These are phyloP conservation scores for Hemerocallis citrina DNA, from an alignment of 106 monocot genomes.

Conservation along the genomic window DNA sequence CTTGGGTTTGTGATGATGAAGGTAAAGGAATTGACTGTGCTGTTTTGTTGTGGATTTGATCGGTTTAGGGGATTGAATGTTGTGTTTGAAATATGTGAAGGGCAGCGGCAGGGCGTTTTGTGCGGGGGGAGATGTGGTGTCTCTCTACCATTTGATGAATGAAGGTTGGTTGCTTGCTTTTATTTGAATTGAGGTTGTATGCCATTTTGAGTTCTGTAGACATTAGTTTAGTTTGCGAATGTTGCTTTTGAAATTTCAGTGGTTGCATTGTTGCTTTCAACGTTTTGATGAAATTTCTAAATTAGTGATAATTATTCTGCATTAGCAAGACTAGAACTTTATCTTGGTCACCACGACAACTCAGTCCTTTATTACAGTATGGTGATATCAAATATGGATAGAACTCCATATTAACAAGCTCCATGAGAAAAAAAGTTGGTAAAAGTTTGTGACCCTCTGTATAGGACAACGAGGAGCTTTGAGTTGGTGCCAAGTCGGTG, in stretches of 20 bases:
- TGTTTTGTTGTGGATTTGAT: background rate
- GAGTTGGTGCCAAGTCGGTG: background rate
- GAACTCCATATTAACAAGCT: background rate
- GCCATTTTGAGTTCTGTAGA: background rate
- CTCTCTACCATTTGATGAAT: constrained; percentile 41
- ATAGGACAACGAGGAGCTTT: background rate
- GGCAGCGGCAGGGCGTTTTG: constrained; percentile 94
- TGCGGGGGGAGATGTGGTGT: constrained; percentile 89
- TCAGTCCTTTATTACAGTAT: background rate
- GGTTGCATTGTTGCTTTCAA: background rate
- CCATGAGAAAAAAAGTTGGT: background rate
- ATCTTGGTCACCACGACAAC: background rate
- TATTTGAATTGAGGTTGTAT: background rate
- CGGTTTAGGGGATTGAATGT: background rate
- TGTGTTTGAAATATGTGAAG: constrained; percentile 42
- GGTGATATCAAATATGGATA: background rate
- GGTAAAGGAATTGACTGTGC: constrained; percentile 26
- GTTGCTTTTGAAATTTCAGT: background rate
- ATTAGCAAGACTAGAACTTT: background rate
- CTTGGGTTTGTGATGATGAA: constrained; percentile 96
- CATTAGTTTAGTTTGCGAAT: background rate
- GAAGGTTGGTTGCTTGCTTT: constrained; percentile 65
- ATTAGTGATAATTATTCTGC: background rate
- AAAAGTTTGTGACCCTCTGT: background rate
- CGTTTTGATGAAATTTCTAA: background rate